Conservation (phyloP, 2,329 filamentous ascomycete species). For the Cladobotryum mycophilum region DNA sequence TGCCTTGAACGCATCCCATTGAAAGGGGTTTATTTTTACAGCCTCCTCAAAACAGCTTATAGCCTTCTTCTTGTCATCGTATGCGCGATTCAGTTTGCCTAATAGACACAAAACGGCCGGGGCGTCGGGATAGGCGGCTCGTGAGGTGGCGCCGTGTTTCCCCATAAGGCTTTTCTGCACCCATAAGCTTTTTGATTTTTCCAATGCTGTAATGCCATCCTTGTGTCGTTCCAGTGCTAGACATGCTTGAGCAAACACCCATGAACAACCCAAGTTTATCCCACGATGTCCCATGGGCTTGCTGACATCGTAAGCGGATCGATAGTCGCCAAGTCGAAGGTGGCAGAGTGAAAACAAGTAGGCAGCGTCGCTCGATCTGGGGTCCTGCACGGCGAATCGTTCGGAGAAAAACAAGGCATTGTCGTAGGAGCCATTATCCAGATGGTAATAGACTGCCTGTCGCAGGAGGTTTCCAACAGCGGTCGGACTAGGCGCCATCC, state of each 20-base stretch:
- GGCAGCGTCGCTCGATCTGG: constrained; percentile 69
- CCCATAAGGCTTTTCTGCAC: constrained; percentile 68
- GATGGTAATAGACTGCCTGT: constrained; percentile 59
- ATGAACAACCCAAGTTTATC: constrained; percentile 77
- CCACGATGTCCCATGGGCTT: constrained; percentile 65
- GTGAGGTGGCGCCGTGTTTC: constrained; percentile 70
- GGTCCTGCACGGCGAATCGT: constrained; percentile 76
- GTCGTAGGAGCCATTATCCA: constrained; percentile 83
- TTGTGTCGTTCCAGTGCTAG: constrained; percentile 70
- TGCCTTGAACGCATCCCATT: constrained; percentile 93
- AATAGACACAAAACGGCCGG: constrained; percentile 77
- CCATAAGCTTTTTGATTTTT: constrained; percentile 77
- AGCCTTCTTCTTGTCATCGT: constrained; percentile 78
- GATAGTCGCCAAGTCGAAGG: constrained; percentile 72
- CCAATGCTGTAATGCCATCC: constrained; percentile 76
- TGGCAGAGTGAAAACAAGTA: constrained; percentile 83
- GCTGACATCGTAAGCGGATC: constrained; percentile 78
- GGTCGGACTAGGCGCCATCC: constrained; percentile 48
- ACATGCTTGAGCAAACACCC: constrained; percentile 86
- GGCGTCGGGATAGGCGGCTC: constrained; percentile 73
- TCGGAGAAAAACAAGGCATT: constrained; percentile 94
- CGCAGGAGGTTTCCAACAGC: constrained; percentile 48
- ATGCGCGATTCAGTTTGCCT: constrained; percentile 78
- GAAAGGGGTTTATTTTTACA: constrained; percentile 85
- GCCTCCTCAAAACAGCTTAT: constrained; percentile 82